Base-by-base conservation (phyloP, 2,329 filamentous ascomycete species). In the Ophiostoma ulmi region DNA sequence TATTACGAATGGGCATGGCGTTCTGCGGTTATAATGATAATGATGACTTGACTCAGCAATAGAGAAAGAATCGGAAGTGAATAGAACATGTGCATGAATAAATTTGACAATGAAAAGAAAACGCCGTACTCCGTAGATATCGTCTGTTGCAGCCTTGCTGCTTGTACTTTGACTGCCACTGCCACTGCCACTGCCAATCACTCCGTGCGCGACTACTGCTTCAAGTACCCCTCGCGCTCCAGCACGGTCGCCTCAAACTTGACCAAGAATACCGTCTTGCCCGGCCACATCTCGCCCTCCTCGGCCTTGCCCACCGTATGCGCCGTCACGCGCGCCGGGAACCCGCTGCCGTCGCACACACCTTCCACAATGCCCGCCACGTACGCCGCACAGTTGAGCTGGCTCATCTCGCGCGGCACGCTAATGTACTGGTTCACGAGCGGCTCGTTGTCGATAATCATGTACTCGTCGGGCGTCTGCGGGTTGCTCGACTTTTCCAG, bases 381-480 rank as follows among this genome's bases (percentile, higher is more conserved):
- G 78, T 92, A 99, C 11, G 95, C 95, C 22, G 94, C 95, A 80
- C 94, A 97, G 80, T 97, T 98, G 77, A 99, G 85, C 86, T 95
- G 92, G 80, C 87, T 93, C 92, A 99, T 97, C 81, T 99, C 95
- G 77, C 91, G 91, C 20, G 95, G 95, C 69, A 98, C 91, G 76
- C 89, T 93, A 78, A 99, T 91, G 82, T 95, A 98, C 73, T 91
- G 90, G 80, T 97, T 98, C 55, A 98, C 94, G 68, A 98, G 85
- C 31, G 95, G 95, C 79, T 98, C 95, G 81, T 99, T 98, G 82
- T 99, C 95, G 76, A 94, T 92, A 76, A 99, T 95, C 94, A 99
- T 98, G 84, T 98, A 99, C 83, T 98, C 94, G 76, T 95, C 93
- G 10, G 92, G 90, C 69, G 93, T 94, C 69, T 90, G 87, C 10